Conservation (phyloP, 2,329 filamentous ascomycete species). For the Alternaria arbusti region DNA sequence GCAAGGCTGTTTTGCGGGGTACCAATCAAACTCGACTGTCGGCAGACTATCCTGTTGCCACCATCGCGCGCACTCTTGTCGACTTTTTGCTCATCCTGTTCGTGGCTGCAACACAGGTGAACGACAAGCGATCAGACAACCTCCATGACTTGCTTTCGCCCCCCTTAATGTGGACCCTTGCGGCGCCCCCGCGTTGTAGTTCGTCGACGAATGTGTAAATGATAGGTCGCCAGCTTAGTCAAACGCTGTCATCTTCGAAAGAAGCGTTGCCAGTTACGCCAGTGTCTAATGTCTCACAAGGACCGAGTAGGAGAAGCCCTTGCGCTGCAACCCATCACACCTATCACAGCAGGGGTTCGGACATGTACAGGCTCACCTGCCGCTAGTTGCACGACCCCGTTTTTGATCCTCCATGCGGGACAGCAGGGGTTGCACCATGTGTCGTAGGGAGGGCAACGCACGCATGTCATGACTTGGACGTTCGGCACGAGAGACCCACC, state of each 20-base stretch:
- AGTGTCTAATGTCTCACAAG: constrained; percentile 12
- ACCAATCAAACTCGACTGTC: constrained; percentile 4
- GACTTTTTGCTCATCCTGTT: not conserved
- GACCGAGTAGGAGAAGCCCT: constrained; percentile 6
- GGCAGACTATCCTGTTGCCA: constrained; percentile 2
- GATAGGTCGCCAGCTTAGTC: not conserved
- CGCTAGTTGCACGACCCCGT: constrained; percentile 20
- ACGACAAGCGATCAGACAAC: not conserved
- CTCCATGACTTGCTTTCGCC: not conserved
- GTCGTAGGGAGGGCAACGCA: constrained; percentile 11
- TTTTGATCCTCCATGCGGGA: constrained; percentile 22
- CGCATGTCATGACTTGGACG: constrained; percentile 13
- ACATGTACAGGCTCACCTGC: constrained; percentile 16
- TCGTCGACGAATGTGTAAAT: not conserved
- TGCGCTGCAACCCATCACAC: constrained; percentile 10
- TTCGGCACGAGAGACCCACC: constrained; percentile 6
- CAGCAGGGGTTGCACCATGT: constrained; percentile 18
- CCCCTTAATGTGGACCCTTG: not conserved
- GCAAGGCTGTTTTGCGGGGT: constrained; percentile 10
- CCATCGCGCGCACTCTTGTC: not conserved
- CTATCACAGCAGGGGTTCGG: constrained; percentile 12
- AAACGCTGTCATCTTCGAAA: constrained; percentile 1
- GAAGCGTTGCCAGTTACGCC: not conserved
- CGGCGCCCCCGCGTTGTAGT: not conserved
- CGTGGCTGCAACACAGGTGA: not conserved